Evolutionary conservation across 208 protist species (phyloP).

Genomic region (Strigomonas galati): DNA sequence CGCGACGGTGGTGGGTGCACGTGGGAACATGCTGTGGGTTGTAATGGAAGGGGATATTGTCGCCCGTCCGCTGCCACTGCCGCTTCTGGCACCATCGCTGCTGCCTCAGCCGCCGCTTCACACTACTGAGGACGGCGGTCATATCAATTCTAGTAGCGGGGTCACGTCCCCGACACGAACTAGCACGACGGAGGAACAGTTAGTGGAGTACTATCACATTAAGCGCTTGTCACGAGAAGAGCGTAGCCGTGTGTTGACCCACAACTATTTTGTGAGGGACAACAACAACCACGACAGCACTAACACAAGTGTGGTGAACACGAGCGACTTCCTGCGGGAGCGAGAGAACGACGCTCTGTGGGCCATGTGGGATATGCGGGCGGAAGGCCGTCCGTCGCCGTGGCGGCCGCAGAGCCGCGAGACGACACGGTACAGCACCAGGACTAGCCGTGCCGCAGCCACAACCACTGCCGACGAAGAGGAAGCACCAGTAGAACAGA

Average conservation of each 20-base stretch:
- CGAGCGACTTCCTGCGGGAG: neutral
- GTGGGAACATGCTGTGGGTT: conserved; percentile 61
- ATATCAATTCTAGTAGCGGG: neutral
- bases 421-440: neutral
- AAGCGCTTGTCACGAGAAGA: neutral
- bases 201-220: neutral
- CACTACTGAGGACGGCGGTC: neutral
- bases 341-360: neutral
- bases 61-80: conserved; percentile 23
- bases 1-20: conserved; percentile 50
- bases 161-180: too few species aligned
- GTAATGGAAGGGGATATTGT: conserved; percentile 29
- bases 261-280: neutral
- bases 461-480: too few species aligned
- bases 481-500: neutral
- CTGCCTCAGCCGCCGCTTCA: neutral
- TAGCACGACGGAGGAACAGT: neutral
- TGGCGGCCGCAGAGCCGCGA: neutral
- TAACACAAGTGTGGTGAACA: too few species aligned
- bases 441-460: too few species aligned
- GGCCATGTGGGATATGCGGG: neutral
- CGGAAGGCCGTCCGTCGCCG: too few species aligned
- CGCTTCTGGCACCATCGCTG: conserved; percentile 11
- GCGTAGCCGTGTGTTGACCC: neutral
- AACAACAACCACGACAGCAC: neutral